A percentile compares a stretch with the other conserved stretches of the same genome.
Evolutionary conservation across 306 rosid genomes (phyloP).

Genomic region (Quercus mongolica): DNA sequence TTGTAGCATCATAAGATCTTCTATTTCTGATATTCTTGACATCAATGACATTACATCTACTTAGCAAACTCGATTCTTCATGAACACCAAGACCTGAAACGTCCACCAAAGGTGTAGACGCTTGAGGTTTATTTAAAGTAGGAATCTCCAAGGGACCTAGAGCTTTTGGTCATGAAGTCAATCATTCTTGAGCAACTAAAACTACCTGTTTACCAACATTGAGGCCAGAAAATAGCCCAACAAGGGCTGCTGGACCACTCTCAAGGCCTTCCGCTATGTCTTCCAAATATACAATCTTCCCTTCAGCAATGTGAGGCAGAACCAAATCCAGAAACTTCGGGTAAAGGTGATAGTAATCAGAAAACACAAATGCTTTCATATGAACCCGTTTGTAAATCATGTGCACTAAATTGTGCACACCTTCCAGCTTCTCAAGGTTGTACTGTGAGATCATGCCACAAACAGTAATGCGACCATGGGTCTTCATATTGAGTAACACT

Average conservation of each 20-base stretch:
- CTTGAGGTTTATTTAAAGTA: not conserved
- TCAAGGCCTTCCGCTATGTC: constrained; percentile 34
- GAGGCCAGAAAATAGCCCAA: constrained; percentile 31
- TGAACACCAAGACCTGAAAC: too few relatives aligned
- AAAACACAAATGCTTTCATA: constrained; percentile 19
- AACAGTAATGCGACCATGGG: constrained; percentile 16
- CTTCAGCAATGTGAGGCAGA: constrained; percentile 20
- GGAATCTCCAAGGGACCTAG: not conserved
- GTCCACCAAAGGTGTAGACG: too few relatives aligned
- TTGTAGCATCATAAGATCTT: too few relatives aligned
- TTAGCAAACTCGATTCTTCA: too few relatives aligned
- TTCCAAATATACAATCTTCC: constrained; percentile 27
- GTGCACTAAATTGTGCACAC: constrained; percentile 19
- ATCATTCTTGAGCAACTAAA: constrained; percentile 8
- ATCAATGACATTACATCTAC: too few relatives aligned
- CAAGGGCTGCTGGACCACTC: constrained; percentile 26
- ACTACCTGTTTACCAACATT: constrained; percentile 38
- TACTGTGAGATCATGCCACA: constrained; percentile 45
- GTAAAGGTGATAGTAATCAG: constrained; percentile 12
- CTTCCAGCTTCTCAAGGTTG: constrained; percentile 30
- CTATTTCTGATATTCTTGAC: too few relatives aligned
- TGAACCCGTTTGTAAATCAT: constrained; percentile 4
- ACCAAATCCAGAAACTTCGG: constrained; percentile 14
- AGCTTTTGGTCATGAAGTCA: not conserved
- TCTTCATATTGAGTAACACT: constrained; percentile 28